Percentiles rank a stretch among this genome's conserved stretches.
Conservation (phyloP, 345 rosid species). For the Moringa oleifera region DNA sequence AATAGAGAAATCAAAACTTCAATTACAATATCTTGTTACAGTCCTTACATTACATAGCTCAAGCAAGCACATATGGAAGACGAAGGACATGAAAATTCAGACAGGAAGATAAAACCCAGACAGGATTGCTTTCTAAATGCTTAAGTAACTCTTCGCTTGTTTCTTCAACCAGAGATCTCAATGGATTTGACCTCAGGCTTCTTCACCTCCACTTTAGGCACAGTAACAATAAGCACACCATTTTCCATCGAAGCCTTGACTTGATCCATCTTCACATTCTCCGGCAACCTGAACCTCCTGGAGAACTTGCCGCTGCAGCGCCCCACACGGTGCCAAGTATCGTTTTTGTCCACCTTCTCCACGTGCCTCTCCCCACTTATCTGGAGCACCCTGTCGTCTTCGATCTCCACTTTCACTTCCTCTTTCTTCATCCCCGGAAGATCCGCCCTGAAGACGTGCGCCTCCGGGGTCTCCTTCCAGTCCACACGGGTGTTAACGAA, state of each 20-base stretch:
- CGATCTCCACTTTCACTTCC: conserved; percentile 36
- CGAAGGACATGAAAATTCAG: too few relatives aligned
- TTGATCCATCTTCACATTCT: conserved; percentile 30
- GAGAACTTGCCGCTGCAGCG: conserved; percentile 27
- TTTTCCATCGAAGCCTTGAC: conserved; percentile 36
- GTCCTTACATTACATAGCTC: too few relatives aligned
- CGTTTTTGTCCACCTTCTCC: conserved; percentile 30
- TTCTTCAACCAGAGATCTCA: conserved; percentile 14
- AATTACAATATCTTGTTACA: too few relatives aligned
- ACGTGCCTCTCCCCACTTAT: conserved; percentile 34
- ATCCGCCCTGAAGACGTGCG: conserved; percentile 38
- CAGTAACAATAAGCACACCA: conserved; percentile 31
- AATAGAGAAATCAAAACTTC: too few relatives aligned
- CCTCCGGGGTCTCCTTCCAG: conserved; percentile 38
- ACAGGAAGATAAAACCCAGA: too few relatives aligned
- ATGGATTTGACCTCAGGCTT: conserved; percentile 27
- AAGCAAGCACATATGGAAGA: too few relatives aligned
- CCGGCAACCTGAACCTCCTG: conserved; percentile 39
- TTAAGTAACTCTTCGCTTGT: too few relatives aligned
- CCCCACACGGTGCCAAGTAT: conserved; percentile 38
- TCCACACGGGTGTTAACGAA: conserved; percentile 21
- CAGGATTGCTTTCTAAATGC: too few relatives aligned
- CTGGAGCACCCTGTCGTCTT: conserved; percentile 27
- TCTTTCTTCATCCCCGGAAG: conserved; percentile 39
- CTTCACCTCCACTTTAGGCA: conserved; percentile 25